Conservation (phyloP, 2,329 filamentous ascomycete species). For the Verticillium alfalfae region DNA sequence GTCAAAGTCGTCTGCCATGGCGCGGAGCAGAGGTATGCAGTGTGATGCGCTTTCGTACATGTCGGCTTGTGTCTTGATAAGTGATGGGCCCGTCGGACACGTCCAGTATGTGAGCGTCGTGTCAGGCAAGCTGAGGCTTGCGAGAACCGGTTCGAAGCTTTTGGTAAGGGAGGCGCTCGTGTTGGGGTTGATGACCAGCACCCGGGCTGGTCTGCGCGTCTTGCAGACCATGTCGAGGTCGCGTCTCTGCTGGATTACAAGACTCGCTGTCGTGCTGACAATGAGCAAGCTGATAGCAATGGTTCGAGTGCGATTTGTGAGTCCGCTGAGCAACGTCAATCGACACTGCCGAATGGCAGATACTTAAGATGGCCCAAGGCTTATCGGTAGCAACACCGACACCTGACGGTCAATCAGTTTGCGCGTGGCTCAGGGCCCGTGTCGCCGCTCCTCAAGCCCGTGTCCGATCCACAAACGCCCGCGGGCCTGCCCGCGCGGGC, state of each 20-base stretch:
- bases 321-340: slow-evolving; percentile 1
- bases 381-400: not conserved
- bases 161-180: slow-evolving; percentile 5
- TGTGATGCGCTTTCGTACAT: slow-evolving; percentile 8
- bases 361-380: not conserved
- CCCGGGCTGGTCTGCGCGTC: not conserved
- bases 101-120: slow-evolving; percentile 8
- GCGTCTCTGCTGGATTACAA: not conserved
- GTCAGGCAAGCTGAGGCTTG: slow-evolving; percentile 2
- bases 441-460: not conserved
- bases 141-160: slow-evolving; percentile 5
- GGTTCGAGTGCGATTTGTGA: not conserved
- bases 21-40: slow-evolving; percentile 5
- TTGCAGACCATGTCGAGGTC: not conserved
- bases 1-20: slow-evolving; percentile 5
- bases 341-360: not conserved
- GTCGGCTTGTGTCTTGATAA: slow-evolving; percentile 8
- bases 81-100: slow-evolving; percentile 7
- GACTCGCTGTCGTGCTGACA: not conserved
- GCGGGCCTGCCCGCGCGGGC: not conserved
- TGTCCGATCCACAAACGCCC: not conserved
- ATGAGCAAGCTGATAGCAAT: not conserved
- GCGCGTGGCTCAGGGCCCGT: not conserved
- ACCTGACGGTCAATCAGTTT: not conserved
- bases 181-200: slow-evolving; percentile 11